Base-by-base conservation (phyloP, 169 alveolate species). In the Miamiensis avidus region DNA sequence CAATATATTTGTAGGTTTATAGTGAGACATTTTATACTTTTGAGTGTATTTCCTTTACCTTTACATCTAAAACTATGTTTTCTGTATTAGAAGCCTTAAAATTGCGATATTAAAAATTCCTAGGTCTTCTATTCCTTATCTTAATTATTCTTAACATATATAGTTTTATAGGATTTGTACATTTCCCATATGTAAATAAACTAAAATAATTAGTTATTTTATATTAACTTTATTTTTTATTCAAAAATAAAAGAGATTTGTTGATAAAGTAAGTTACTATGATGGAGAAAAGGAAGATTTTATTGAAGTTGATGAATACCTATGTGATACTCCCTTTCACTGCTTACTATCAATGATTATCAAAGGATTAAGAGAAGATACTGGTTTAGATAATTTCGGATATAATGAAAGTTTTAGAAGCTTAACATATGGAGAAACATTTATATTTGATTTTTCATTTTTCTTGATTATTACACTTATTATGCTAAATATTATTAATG, bases 361-460 rank as follows among this genome's bases (percentile, higher is more conserved):
- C 77, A 87, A 87, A 32, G 94, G 94, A 4, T 75, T 90, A 85
- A 87, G 94, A 84, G 90, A 87, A 74, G 92, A 89, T 74, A 85
- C 89, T 29, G 94, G 94, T 31, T 83, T 90, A 75, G 94, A 88
- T 30, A 88, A 88, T 0, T 85, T 87, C 84, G 90, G 90, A 34
- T 84, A 88, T 65, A 72, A 82, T 74, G 85, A 83, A 72, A 84
- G 91, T 74, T 87, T 73, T 74, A 78, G 73, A 64, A 76, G 87
- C 73, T 76, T 86, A 27, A 73, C 77, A 20, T 64, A 79, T 31
- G 91, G 78, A 34, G 81, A 89, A 75, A 85, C 95, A 78, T 91
- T 91, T 77, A 25, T 86, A 11, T 93, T 89, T 85, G 96, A 93
- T 72, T 79, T 89, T 73, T 77, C 93, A 1, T 93, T 91, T 87